Base-by-base conservation (phyloP, 2,329 filamentous ascomycete genomes). In the Cladosporium phlei region DNA sequence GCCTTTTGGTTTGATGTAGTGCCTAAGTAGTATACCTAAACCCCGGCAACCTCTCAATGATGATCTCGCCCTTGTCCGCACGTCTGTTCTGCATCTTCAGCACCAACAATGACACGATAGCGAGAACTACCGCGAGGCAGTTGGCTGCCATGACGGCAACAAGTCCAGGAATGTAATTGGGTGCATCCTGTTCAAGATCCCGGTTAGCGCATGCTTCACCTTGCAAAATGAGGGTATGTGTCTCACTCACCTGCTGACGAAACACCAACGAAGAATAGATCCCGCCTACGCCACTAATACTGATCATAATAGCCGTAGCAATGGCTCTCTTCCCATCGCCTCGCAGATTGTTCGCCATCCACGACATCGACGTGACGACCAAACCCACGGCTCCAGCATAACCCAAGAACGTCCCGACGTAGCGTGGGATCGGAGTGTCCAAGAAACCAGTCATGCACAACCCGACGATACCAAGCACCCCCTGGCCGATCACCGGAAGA, bases 271-370 rank as follows among this genome's bases (percentile, higher is more conserved):
- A 49, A 5, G 49, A 51, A 20, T 51, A 51, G 5, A 53, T 48
- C 1, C 51, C 51, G 6, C 43, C 44, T 11, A 53, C 45, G 0
- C 47, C 51, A 17, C 46, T 46, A 9, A 51, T 30, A 11, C 32
- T 49, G 5, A 53, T 52, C 27, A 47, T 47, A 21, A 51, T 48
- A 7, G 51, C 51, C 12, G 51, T 49, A 1, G 49, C 50, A 7
- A 53, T 45, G 8, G 49, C 40, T 34, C 51, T 30, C 47, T 53
- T 53, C 16, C 39, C 48, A 30, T 53, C 49, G 5, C 51, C 49
- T 11, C 51, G 43, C 5, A 93, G 83, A 65, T 91, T 93, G 66
- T 90, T 91, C 29, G 86, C 85, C 69, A 89, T 86, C 68, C 87
- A 90, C 0, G 85, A 76, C 72, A 93, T 80, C 34, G 77, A 72